A percentile compares a stretch with the other conserved stretches of the same genome.
Evolutionary conservation across 2,329 filamentous ascomycete species (phyloP).

Genomic region (Volutella citrinella): DNA sequence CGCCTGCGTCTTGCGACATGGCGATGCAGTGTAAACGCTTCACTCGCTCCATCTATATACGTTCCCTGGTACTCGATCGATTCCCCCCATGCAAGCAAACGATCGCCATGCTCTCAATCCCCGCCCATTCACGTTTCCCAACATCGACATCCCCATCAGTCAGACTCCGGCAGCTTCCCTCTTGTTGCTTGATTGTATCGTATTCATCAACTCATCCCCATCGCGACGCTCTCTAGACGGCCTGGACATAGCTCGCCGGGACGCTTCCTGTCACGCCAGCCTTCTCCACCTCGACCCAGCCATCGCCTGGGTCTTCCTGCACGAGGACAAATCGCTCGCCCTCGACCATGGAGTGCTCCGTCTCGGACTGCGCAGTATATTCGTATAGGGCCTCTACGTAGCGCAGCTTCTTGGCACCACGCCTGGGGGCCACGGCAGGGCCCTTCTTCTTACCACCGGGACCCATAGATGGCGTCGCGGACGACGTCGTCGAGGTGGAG

Average conservation of each 20-base stretch:
- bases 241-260: conserved; percentile 88
- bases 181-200: no score
- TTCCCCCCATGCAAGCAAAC: no score
- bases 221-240: conserved; percentile 55
- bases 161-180: no score
- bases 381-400: conserved; percentile 94
- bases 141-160: no score
- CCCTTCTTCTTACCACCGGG: conserved; percentile 73
- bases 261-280: conserved; percentile 84
- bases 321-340: conserved; percentile 91
- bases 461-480: conserved; percentile 28
- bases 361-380: conserved; percentile 80
- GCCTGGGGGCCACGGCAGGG: conserved; percentile 83
- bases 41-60: no score
- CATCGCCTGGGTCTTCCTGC: conserved; percentile 84
- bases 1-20: no score
- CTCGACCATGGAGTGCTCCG: conserved; percentile 86
- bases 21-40: no score
- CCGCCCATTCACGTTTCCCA: no score
- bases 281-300: conserved; percentile 96
- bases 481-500: conserved; percentile 61
- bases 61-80: no score
- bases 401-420: conserved; percentile 88
- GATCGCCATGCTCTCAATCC: no score
- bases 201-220: no score